phyloP scores from a whole-genome alignment of 2,329 filamentous ascomycete species.

The Chaetomium sp. region DNA sequence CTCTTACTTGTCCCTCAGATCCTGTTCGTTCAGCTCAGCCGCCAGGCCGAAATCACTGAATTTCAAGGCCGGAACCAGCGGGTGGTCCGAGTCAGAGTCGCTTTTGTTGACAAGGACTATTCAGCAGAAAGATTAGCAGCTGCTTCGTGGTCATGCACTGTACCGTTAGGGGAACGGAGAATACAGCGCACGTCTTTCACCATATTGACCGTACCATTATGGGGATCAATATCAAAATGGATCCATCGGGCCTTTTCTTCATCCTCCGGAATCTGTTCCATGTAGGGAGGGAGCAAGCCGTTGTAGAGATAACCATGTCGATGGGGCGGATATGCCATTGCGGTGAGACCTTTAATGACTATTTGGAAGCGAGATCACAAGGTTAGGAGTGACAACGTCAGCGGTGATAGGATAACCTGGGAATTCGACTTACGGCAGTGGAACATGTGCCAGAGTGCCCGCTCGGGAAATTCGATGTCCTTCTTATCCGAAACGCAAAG shows the following conservation, averaged over 20 bases:
- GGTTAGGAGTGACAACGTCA: neutral
- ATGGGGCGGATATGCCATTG: conserved; percentile 5
- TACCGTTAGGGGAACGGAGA: neutral
- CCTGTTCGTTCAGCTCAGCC: neutral
- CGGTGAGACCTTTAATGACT: conserved; percentile 12
- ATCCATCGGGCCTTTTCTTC: neutral
- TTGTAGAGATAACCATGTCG: neutral
- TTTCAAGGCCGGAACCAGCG: neutral
- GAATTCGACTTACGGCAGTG: conserved; percentile 10
- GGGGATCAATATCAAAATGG: neutral
- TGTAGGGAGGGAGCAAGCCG: neutral
- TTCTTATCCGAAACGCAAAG: neutral
- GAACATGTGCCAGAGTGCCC: conserved; percentile 11
- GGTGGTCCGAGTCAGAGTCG: neutral
- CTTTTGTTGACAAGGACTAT: neutral
- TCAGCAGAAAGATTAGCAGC: neutral
- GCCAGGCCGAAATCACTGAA: neutral
- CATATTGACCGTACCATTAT: neutral
- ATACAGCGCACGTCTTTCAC: neutral
- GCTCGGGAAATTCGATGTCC: neutral
- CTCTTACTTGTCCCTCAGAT: neutral
- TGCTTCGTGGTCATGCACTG: neutral
- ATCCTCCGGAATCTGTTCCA: neutral
- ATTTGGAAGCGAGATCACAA: too few species aligned
- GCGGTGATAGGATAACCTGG: neutral